Conservation (phyloP, 768 basidiomycete species). For the Tylopilus vinaceipallidus region DNA sequence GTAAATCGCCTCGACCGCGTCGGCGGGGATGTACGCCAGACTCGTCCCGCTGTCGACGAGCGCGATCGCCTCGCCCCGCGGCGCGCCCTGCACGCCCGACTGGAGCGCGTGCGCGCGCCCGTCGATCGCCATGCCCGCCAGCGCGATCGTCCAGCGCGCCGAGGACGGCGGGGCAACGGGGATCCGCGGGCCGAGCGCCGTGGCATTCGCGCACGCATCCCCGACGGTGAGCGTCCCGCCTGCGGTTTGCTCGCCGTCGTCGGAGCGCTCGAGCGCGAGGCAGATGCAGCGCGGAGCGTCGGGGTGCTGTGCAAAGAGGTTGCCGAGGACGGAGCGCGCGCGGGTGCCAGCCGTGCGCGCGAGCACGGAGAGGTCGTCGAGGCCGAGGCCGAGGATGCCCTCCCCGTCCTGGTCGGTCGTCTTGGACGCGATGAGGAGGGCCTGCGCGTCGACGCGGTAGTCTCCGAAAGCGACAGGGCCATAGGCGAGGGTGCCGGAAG, state of each 20-base stretch:
- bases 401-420: conserved; percentile 10
- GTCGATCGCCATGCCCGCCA: conserved; percentile 39
- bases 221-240: conserved; percentile 44
- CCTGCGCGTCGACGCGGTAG: conserved; percentile 30
- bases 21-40: conserved; percentile 33
- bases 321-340: conserved; percentile 35
- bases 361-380: conserved; percentile 24
- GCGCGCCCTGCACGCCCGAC: conserved; percentile 32
- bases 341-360: conserved; percentile 17
- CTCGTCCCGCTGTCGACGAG: conserved; percentile 47
- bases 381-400: conserved; percentile 29
- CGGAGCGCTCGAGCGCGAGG: conserved; percentile 41
- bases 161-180: conserved; percentile 34
- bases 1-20: conserved; percentile 39
- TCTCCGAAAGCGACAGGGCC: conserved; percentile 36
- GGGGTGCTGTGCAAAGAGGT: conserved; percentile 38
- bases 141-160: conserved; percentile 42
- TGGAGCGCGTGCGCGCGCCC: conserved; percentile 25
- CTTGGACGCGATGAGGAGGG: conserved; percentile 24
- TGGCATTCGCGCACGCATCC: conserved; percentile 38
- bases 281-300: conserved; percentile 39
- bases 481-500: conserved; percentile 36
- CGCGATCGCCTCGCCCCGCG: conserved; percentile 32
- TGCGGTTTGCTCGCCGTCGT: conserved; percentile 38
- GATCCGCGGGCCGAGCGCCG: conserved; percentile 29